Base-by-base conservation (phyloP, 768 basidiomycete genomes). In the Termitomyces sp. region DNA sequence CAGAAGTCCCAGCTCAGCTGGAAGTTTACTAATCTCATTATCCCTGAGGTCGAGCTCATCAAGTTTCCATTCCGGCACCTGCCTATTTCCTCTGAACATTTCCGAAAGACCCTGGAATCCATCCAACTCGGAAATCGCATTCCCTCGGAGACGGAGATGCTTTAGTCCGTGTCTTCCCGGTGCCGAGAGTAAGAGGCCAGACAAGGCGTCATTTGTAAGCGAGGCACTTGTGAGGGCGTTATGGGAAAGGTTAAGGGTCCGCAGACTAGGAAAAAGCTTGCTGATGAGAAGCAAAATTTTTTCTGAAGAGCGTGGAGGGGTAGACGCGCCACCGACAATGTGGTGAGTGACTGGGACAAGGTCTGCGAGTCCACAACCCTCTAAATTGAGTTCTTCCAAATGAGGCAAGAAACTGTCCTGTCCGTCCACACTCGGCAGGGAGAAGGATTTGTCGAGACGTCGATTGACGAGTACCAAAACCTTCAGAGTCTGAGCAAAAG, bases 11-110 rank as follows among this genome's bases (percentile, higher is more conserved):
- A 93, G 70, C 67, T 87, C 85, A 7, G 88, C 72, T 0, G 84
- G 85, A 33, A 93, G 69, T 70, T 81, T 86, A 6, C 78, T 79
- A 55, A 94, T 83, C 66, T 90, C 88, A 62, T 93, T 93, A 66
- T 94, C 90, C 62, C 92, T 74, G 65, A 94, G 61, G 71, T 94
- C 92, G 30, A 94, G 70, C 67, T 93, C 91, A 65, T 93, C 91
- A 43, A 93, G 75, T 65, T 82, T 86, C 89, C 90, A 93, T 56
- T 74, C 80, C 0, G 82, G 76, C 1, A 86, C 79, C 22, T 82
- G 76, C 54, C 86, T 74, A 62, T 88, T 79, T 9, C 85, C 84
- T 62, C 80, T 87, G 71, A 91, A 91, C 42, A 76, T 69, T 61
- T 80, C 76, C n/a, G 89, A 84, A 13, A 90, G 58, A 5, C 70